phyloP scores from a whole-genome alignment of 805 yeast species.

The Suhomyces vadensis region DNA sequence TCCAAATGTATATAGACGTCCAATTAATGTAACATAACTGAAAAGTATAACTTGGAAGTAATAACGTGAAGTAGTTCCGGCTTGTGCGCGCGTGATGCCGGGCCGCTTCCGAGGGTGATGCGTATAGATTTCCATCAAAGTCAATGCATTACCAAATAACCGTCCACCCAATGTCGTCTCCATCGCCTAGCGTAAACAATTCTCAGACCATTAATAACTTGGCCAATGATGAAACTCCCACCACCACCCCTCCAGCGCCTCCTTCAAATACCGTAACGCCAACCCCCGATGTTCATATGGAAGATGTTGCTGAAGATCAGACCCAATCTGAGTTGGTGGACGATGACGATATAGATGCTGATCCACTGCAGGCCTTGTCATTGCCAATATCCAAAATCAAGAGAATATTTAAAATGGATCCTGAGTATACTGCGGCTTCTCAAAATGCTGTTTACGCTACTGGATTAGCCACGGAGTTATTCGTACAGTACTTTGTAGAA shows the following conservation, averaged over 20 bases:
- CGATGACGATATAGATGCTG: slow-evolving; percentile 12
- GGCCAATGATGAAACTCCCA: slow-evolving; percentile 17
- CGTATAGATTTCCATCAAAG: slow-evolving; percentile 5
- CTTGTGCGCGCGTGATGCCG: slow-evolving; percentile 3
- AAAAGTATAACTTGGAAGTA: not conserved
- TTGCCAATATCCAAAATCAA: slow-evolving; percentile 71
- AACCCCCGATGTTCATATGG: slow-evolving; percentile 11
- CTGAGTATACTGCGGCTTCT: slow-evolving; percentile 66
- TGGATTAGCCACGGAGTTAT: slow-evolving; percentile 77
- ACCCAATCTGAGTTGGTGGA: slow-evolving; percentile 5
- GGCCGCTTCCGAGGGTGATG: slow-evolving; percentile 17
- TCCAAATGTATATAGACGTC: slow-evolving; percentile 2
- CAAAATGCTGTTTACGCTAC: slow-evolving; percentile 72
- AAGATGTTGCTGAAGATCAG: slow-evolving; percentile 6
- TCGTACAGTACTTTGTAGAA: slow-evolving; percentile 67
- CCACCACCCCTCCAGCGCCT: slow-evolving; percentile 23
- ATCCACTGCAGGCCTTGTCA: slow-evolving; percentile 5
- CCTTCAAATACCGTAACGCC: slow-evolving; percentile 8
- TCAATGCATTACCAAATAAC: not conserved
- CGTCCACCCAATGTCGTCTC: slow-evolving; percentile 2
- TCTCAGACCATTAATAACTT: not conserved
- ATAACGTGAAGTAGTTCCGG: not conserved
- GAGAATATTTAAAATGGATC: slow-evolving; percentile 72
- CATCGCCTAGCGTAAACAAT: not conserved
- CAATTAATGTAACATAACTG: not conserved